Percentiles rank a stretch among this genome's conserved stretches.
These are phyloP conservation scores for Podospora appendiculata DNA, from an alignment of 495 filamentous ascomycete species.

Conservation along the genomic window DNA sequence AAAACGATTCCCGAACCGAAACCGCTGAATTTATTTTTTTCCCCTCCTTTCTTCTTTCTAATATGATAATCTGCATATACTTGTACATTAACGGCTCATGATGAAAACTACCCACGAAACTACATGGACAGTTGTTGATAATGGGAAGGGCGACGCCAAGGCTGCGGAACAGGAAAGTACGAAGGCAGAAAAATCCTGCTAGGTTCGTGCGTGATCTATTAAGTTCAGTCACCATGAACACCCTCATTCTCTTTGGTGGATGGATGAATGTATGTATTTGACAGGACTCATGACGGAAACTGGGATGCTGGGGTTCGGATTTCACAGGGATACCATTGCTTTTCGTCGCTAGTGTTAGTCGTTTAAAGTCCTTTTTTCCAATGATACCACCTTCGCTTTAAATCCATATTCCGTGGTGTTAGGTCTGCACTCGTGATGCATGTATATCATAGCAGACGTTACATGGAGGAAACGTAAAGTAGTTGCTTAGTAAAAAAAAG, in stretches of 20 bases:
- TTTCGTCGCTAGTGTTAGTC: background rate
- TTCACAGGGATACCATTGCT: background rate
- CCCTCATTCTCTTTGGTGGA: background rate
- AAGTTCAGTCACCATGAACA: background rate
- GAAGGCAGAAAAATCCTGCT: background rate
- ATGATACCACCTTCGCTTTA: constrained; percentile 20
- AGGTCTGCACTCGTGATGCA: too few relatives aligned
- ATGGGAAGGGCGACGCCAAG: too few relatives aligned
- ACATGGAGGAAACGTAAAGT: background rate
- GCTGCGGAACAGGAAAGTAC: background rate
- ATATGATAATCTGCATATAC: background rate
- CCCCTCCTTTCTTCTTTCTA: background rate
- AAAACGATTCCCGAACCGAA: background rate
- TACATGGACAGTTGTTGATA: too few relatives aligned
- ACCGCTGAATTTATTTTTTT: background rate
- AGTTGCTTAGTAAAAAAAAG: background rate
- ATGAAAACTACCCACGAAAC: background rate
- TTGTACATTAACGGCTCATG: background rate
- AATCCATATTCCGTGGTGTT: too few relatives aligned
- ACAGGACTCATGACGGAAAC: background rate
- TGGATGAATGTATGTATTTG: background rate
- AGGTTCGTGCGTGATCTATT: too few relatives aligned
- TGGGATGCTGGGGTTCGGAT: background rate
- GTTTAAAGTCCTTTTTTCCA: background rate
- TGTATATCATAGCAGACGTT: too few relatives aligned